These are phyloP conservation scores for Penicillium arizonense DNA, from an alignment of 495 filamentous ascomycete species.

Conservation along the genomic window DNA sequence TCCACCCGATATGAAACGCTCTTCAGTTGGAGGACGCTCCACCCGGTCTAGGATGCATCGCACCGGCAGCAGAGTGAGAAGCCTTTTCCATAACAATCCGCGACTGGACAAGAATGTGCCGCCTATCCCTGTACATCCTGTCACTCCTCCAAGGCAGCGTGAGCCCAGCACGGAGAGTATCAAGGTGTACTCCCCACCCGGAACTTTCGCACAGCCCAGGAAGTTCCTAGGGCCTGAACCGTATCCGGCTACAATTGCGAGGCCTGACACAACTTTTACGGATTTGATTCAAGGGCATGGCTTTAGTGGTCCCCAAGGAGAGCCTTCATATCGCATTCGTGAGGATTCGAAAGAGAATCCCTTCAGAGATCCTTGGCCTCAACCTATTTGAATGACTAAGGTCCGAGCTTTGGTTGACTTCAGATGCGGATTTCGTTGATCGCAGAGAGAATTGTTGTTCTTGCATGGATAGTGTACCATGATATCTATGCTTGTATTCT, in stretches of 20 bases:
- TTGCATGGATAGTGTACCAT: slow-evolving; percentile 1
- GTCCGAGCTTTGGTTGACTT: background rate
- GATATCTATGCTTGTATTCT: slow-evolving; percentile 1
- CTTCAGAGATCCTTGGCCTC: slow-evolving; percentile 1
- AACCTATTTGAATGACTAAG: background rate
- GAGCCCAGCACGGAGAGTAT: slow-evolving; percentile 65
- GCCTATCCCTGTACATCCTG: slow-evolving; percentile 19
- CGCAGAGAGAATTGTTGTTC: background rate
- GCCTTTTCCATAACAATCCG: slow-evolving; percentile 26
- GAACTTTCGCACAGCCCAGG: slow-evolving; percentile 30
- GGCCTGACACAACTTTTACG: slow-evolving; percentile 60
- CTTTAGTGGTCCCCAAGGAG: slow-evolving; percentile 45
- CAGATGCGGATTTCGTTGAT: background rate
- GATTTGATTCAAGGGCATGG: slow-evolving; percentile 56
- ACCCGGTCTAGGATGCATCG: slow-evolving; percentile 36
- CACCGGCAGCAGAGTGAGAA: slow-evolving; percentile 37
- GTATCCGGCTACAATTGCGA: slow-evolving; percentile 28
- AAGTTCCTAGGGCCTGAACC: slow-evolving; percentile 29
- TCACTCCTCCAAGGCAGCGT: slow-evolving; percentile 38
- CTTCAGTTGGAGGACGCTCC: slow-evolving; percentile 25
- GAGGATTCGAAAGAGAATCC: slow-evolving; percentile 5
- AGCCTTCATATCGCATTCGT: slow-evolving; percentile 32
- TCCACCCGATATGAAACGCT: slow-evolving; percentile 19
- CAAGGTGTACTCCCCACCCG: slow-evolving; percentile 66
- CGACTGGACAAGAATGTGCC: slow-evolving; percentile 20